phyloP scores from a whole-genome alignment of 202 grass and related monocot genomes.

The Panicum hallii region DNA sequence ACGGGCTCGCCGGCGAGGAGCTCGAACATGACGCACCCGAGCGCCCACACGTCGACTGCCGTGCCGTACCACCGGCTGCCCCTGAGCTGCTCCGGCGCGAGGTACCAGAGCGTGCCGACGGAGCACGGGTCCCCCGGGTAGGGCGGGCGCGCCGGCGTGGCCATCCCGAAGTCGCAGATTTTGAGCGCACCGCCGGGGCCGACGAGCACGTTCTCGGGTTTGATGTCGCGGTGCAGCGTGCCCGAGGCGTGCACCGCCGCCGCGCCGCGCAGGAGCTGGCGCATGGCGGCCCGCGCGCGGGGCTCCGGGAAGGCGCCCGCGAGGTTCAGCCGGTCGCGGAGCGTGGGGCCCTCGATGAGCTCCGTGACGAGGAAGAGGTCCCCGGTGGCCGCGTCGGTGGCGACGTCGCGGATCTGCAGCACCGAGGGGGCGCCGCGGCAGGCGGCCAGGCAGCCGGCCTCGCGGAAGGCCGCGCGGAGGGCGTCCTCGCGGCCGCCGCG shows the following conservation, averaged over 20 bases:
- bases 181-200: slow-evolving; percentile 34
- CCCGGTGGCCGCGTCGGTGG: neutral
- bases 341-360: neutral
- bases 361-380: slow-evolving; percentile 23
- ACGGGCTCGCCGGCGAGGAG: slow-evolving; percentile 36
- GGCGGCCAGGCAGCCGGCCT: slow-evolving; percentile 8
- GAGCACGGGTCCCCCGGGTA: neutral
- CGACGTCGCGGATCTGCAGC: slow-evolving; percentile 17
- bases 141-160: neutral
- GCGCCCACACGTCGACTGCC: slow-evolving; percentile 45
- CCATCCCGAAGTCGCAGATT: slow-evolving; percentile 50
- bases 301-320: neutral
- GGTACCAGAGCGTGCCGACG: slow-evolving; percentile 31
- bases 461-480: neutral
- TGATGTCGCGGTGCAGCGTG: slow-evolving; percentile 51
- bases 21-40: slow-evolving; percentile 56
- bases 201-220: slow-evolving; percentile 56
- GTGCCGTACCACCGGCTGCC: slow-evolving; percentile 28
- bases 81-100: slow-evolving; percentile 46
- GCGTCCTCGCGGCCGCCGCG: neutral
- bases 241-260: slow-evolving; percentile 23
- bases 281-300: neutral
- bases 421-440: slow-evolving; percentile 4
- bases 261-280: neutral
- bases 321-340: neutral